Evolutionary conservation across 75 land plant genomes (phyloP).

Genomic region (Azolla pinnata): DNA sequence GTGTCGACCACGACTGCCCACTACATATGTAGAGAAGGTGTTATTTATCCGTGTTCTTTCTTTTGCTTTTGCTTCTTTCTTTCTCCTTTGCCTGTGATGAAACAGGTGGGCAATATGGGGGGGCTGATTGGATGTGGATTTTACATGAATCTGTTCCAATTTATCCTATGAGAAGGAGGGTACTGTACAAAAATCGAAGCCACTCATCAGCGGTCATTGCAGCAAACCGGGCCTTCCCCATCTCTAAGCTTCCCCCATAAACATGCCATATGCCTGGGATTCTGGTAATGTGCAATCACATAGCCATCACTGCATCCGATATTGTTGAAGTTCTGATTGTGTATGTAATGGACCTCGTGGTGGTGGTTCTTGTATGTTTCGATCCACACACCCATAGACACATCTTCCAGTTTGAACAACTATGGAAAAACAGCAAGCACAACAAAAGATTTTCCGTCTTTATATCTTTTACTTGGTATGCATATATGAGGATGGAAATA

Average conservation of each 20-base stretch:
- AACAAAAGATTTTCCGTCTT: neutral
- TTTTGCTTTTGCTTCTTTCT: too few relatives aligned
- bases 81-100: too few relatives aligned
- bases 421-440: constrained; percentile 19
- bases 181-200: too few relatives aligned
- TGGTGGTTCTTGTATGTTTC: constrained; percentile 49
- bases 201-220: constrained; percentile 17
- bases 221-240: constrained; percentile 42
- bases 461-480: neutral
- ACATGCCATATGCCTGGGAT: constrained; percentile 75
- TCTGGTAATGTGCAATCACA: constrained; percentile 82
- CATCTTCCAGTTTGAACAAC: constrained; percentile 97
- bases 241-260: constrained; percentile 71
- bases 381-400: constrained; percentile 97
- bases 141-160: too few relatives aligned
- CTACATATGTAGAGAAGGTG: too few relatives aligned
- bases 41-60: too few relatives aligned
- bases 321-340: constrained; percentile 41
- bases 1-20: too few relatives aligned
- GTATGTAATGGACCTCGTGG: constrained; percentile 44
- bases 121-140: too few relatives aligned
- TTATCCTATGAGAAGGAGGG: too few relatives aligned
- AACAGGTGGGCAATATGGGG: too few relatives aligned
- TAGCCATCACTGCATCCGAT: constrained; percentile 62
- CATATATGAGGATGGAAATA: neutral